Evolutionary conservation across 2,329 filamentous ascomycete genomes (phyloP).

Genomic region (Pyricularia sp.): DNA sequence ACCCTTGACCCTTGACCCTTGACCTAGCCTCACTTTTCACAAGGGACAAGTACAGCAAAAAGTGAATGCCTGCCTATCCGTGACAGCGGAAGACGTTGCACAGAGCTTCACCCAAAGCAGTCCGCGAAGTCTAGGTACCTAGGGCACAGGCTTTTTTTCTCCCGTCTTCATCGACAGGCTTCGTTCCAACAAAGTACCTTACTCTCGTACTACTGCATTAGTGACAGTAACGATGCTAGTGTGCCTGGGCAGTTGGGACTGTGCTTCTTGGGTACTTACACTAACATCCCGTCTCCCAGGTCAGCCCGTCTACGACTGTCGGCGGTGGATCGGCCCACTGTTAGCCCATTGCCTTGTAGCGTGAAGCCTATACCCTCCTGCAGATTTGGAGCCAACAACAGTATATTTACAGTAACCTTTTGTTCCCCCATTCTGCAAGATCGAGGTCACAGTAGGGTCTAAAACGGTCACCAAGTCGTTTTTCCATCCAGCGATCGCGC

Average conservation of each 20-base stretch:
- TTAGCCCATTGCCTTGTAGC: background rate
- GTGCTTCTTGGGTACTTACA: too few species aligned
- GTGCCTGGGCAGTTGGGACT: too few species aligned
- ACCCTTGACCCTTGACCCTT: background rate
- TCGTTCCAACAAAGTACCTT: background rate
- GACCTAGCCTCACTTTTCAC: background rate
- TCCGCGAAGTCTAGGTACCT: too few species aligned
- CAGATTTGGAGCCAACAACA: background rate
- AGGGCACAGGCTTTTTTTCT: background rate
- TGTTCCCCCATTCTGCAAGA: background rate
- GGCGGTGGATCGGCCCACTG: background rate
- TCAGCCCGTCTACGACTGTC: background rate
- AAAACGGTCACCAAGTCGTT: background rate
- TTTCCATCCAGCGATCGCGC: background rate
- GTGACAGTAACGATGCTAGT: too few species aligned
- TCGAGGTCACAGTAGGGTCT: background rate
- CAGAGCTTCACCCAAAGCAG: background rate
- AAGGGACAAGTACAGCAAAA: background rate
- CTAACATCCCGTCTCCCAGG: too few species aligned
- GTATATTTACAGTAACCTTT: background rate
- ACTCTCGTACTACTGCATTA: too few species aligned
- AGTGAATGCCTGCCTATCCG: background rate
- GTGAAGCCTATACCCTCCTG: background rate
- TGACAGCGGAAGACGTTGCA: background rate
- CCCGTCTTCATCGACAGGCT: background rate